phyloP scores from a whole-genome alignment of 1,139 yeast genomes.

The Magnusiomyces magnusii region DNA sequence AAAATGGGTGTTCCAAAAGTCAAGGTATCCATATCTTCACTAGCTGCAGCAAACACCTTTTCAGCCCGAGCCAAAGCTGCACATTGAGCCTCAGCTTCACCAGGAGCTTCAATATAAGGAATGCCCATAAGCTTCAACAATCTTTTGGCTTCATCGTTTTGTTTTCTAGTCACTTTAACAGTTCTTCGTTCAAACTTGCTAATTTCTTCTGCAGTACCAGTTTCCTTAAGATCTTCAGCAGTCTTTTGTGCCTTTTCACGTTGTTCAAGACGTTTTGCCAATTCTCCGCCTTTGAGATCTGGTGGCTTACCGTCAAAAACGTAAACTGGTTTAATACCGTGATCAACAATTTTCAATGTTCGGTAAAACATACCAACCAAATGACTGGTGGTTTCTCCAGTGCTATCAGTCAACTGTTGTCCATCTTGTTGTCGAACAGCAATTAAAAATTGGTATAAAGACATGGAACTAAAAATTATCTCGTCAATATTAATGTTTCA shows the following conservation, averaged over 20 bases:
- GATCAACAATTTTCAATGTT: constrained; percentile 78
- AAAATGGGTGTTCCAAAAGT: constrained; percentile 93
- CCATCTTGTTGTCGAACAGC: constrained; percentile 98
- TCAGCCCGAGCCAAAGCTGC: constrained; percentile 86
- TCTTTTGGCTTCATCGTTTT: constrained; percentile 87
- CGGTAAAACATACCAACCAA: constrained; percentile 93
- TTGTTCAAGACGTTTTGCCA: constrained; percentile 72
- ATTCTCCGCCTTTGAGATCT: constrained; percentile 83
- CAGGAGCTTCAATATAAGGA: constrained; percentile 88
- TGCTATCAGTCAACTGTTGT: constrained; percentile 78
- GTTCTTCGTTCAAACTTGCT: constrained; percentile 77
- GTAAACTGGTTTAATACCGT: constrained; percentile 91
- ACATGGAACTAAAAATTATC: constrained; percentile 61
- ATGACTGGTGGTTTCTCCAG: constrained; percentile 90
- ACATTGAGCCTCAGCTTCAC: constrained; percentile 99
- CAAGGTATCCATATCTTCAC: constrained; percentile 98
- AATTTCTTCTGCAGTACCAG: constrained; percentile 71
- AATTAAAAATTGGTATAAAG: constrained; percentile 84
- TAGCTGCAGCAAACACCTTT: constrained; percentile 88
- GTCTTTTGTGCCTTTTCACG: constrained; percentile 78
- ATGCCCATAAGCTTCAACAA: constrained; percentile 85
- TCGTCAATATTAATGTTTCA: neutral
- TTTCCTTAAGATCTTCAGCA: constrained; percentile 65
- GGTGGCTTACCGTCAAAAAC: constrained; percentile 98
- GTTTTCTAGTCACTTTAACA: constrained; percentile 80